These are phyloP conservation scores for Globisporangium megalacanthum DNA, from an alignment of 352 stramenopile genomes.

Conservation along the genomic window DNA sequence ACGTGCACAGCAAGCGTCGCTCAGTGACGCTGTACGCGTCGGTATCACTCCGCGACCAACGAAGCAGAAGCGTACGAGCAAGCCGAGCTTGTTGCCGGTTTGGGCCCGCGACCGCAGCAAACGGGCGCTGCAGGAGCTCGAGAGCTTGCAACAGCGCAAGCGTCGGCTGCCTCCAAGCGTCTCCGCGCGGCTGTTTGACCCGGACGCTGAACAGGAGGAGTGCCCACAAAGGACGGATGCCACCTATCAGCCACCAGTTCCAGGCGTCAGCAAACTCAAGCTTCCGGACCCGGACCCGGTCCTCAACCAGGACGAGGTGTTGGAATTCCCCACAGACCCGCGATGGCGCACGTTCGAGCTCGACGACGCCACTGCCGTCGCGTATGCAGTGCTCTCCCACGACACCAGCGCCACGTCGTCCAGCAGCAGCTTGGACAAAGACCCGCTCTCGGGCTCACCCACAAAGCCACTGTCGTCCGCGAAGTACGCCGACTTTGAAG, in stretches of 20 bases:
- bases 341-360: conserved; percentile 38
- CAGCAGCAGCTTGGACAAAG: not conserved
- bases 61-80: conserved; percentile 16
- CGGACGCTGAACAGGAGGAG: not conserved
- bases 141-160: conserved; percentile 20
- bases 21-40: not conserved
- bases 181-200: not conserved
- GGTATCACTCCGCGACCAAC: conserved; percentile 4
- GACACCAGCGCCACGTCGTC: conserved; percentile 6
- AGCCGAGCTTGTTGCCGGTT: conserved; percentile 21
- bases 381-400: conserved; percentile 46
- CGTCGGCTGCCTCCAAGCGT: conserved; percentile 8
- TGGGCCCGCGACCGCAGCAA: conserved; percentile 72
- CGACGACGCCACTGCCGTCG: conserved; percentile 34
- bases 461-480: not conserved
- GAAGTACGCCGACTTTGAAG: not conserved
- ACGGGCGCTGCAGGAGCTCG: conserved; percentile 51
- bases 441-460: not conserved
- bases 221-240: not conserved
- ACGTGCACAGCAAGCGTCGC: conserved; percentile 5
- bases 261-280: not conserved
- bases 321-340: conserved; percentile 36
- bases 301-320: conserved; percentile 9
- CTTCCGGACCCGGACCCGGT: not conserved
- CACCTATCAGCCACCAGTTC: not conserved